Percentiles rank a stretch among this genome's conserved stretches.
phyloP scores from a whole-genome alignment of 1,284 basidiomycete genomes.

The Pterula multifida region DNA sequence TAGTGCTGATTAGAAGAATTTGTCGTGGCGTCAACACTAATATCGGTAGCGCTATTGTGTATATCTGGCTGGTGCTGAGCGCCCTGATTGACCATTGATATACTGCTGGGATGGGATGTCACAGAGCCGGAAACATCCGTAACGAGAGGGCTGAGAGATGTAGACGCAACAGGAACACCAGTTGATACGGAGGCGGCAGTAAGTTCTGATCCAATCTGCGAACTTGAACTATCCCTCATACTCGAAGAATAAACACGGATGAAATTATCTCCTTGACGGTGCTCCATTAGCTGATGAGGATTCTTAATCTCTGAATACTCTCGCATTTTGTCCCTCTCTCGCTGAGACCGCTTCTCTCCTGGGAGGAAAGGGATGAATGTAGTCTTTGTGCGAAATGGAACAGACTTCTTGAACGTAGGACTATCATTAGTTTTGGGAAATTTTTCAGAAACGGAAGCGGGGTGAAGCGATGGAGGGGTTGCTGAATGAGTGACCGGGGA shows the following conservation, averaged over 20 bases:
- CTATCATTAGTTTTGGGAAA: not conserved
- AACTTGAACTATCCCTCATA: too few relatives aligned
- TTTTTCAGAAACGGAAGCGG: not conserved
- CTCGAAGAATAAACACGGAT: not conserved
- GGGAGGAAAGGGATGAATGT: not conserved
- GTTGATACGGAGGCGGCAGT: too few relatives aligned
- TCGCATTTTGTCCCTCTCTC: not conserved
- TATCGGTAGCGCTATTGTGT: too few relatives aligned
- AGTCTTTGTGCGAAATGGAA: not conserved
- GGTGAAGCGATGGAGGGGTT: not conserved
- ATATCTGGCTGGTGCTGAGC: too few relatives aligned
- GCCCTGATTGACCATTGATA: too few relatives aligned
- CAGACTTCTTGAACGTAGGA: not conserved
- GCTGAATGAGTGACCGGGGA: not conserved
- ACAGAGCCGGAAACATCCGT: too few relatives aligned
- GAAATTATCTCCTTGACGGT: not conserved
- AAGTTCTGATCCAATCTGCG: too few relatives aligned
- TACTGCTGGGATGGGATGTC: too few relatives aligned
- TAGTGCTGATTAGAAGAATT: too few relatives aligned
- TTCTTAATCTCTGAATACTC: not conserved
- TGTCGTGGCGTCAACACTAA: too few relatives aligned
- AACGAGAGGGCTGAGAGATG: too few relatives aligned
- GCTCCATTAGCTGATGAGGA: not conserved
- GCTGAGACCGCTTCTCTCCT: not conserved
- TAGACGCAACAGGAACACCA: too few relatives aligned